These are phyloP conservation scores for Exophiala lecanii-corni DNA, from an alignment of 2,329 filamentous ascomycete genomes.

Conservation along the genomic window DNA sequence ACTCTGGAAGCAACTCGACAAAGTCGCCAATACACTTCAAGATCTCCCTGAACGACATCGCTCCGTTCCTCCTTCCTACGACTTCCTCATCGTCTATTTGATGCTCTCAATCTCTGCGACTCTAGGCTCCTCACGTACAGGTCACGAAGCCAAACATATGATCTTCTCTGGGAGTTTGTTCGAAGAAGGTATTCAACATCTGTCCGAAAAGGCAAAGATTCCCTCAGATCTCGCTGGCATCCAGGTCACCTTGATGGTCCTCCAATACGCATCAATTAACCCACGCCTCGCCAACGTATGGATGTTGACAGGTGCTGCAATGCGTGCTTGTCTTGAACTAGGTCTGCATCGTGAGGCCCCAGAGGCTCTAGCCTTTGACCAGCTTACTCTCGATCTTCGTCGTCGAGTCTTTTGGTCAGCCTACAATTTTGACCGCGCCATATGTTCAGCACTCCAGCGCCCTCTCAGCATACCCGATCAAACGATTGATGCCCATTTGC, in stretches of 20 bases:
- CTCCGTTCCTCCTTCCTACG: conserved; percentile 27
- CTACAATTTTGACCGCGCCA: conserved; percentile 28
- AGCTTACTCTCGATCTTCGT: conserved; percentile 27
- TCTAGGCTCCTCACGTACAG: conserved; percentile 30
- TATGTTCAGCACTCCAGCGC: conserved; percentile 29
- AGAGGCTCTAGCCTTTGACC: conserved; percentile 22
- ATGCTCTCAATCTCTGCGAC: conserved; percentile 32
- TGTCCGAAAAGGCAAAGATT: conserved; percentile 29
- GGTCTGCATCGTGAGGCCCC: conserved; percentile 28
- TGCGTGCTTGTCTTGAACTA: conserved; percentile 28
- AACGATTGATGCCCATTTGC: conserved; percentile 27
- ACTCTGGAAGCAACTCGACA: conserved; percentile 29
- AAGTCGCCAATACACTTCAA: conserved; percentile 21
- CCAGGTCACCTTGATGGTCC: conserved; percentile 26
- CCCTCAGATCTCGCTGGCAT: conserved; percentile 29
- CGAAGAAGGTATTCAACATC: conserved; percentile 32
- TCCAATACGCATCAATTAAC: conserved; percentile 29
- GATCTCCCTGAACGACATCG: conserved; percentile 23
- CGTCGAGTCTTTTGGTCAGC: conserved; percentile 28
- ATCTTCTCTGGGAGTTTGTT: conserved; percentile 31
- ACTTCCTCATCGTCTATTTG: conserved; percentile 32
- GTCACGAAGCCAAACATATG: conserved; percentile 31
- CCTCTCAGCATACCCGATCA: conserved; percentile 29
- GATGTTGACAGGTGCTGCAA: conserved; percentile 29
- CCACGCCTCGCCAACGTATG: conserved; percentile 28